Percentiles rank a stretch among this genome's conserved stretches.
Evolutionary conservation across 805 yeast species (phyloP).

Genomic region (Lipomyces mesembrius): DNA sequence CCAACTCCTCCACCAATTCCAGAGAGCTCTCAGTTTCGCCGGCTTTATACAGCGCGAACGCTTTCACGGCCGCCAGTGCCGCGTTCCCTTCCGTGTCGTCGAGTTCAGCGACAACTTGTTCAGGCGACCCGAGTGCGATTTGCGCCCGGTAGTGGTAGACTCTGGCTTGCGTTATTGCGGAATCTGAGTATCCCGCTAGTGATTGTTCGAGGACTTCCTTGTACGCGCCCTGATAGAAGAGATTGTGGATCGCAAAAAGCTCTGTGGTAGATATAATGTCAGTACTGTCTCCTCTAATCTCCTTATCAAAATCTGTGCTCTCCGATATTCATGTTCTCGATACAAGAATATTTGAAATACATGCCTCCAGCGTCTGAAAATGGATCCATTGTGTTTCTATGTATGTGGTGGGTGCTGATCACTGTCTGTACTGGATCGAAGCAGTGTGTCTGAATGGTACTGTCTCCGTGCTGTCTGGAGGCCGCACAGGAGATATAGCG

Average conservation of each 20-base stretch:
- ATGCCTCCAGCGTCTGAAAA: conserved; percentile 43
- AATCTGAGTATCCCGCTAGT: conserved; percentile 38
- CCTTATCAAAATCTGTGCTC: no score
- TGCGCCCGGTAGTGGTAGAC: conserved; percentile 48
- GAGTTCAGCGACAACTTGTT: conserved; percentile 42
- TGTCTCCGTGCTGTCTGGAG: not conserved
- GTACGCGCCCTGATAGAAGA: conserved; percentile 51
- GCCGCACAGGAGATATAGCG: no score
- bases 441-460: not conserved
- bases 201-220: conserved; percentile 44
- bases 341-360: conserved; percentile 6
- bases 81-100: conserved; percentile 41
- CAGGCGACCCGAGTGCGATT: conserved; percentile 45
- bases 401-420: not conserved
- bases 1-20: conserved; percentile 37
- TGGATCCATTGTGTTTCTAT: conserved; percentile 37
- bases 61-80: conserved; percentile 39
- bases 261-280: conserved; percentile 29
- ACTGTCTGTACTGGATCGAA: not conserved
- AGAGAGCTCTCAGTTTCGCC: conserved; percentile 28
- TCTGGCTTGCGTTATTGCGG: conserved; percentile 41
- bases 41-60: conserved; percentile 33
- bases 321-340: not conserved
- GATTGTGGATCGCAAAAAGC: conserved; percentile 47
- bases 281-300: not conserved